Evolutionary conservation across 2,329 filamentous ascomycete genomes (phyloP).

Genomic region (Aspergillus tanneri): DNA sequence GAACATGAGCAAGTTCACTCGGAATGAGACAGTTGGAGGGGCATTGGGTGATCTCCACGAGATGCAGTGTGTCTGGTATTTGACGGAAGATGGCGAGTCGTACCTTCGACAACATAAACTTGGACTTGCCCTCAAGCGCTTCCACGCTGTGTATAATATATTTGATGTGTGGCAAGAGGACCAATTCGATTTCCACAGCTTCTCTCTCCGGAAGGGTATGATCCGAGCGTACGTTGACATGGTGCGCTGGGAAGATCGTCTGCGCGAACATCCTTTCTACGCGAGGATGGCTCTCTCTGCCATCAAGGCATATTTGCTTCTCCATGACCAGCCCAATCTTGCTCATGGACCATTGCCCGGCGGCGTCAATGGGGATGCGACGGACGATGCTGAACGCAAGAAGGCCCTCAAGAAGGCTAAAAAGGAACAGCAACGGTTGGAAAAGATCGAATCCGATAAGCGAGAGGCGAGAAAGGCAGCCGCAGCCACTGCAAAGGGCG

Average conservation of each 20-base stretch:
- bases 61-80: conserved; percentile 98
- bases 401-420: conserved; percentile 88
- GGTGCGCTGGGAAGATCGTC: conserved; percentile 89
- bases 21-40: conserved; percentile 83
- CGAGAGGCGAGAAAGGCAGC: conserved; percentile 79
- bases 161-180: conserved; percentile 98
- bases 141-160: conserved; percentile 83
- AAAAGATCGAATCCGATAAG: conserved; percentile 78
- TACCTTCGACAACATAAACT: conserved; percentile 78
- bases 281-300: conserved; percentile 78
- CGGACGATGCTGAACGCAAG: conserved; percentile 67
- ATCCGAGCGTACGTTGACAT: conserved; percentile 94
- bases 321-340: conserved; percentile 72
- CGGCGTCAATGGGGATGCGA: conserved; percentile 50
- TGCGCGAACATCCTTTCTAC: conserved; percentile 92
- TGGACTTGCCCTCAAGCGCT: conserved; percentile 85
- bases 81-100: conserved; percentile 92
- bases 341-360: conserved; percentile 59
- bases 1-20: conserved; percentile 90
- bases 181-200: conserved; percentile 98
- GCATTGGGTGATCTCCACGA: conserved; percentile 88
- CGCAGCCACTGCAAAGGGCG: conserved; percentile 58
- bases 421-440: conserved; percentile 71
- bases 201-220: conserved; percentile 94
- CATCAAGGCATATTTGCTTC: conserved; percentile 72